Evolutionary conservation across 305 asterid genomes (phyloP), one percentile per base, ranked within the genome.

Genomic region (Galium porrigens): DNA sequence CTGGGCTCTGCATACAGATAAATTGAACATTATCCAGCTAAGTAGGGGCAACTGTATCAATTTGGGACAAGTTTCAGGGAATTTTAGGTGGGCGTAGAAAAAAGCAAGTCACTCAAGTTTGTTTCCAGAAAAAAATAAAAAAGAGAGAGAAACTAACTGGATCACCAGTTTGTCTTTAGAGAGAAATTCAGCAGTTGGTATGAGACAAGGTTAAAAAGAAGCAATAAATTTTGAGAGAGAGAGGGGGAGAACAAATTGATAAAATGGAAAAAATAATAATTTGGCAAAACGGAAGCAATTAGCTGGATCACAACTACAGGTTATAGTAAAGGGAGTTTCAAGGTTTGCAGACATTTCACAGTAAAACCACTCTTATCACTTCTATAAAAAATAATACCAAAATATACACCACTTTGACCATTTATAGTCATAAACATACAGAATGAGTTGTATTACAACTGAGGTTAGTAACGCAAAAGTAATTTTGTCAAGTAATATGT

Each of bases 1-100:
- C 80, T 88, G 90, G 76, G 78, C 86, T 82, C 97, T 88, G 81
- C 22, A 17, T 48, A 48, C 22, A 48, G 53, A 48, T 48, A n/a
- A 44, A 41, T 41, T 41, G 53, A 48, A 48, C 53, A 48, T 48
- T 48, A 48, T 48, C 22, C 22, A 48, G 53, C 51, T 44, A 42
- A 52, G 29, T 6, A 9, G 58, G 58, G 58, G 7, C 17, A 6
- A 4, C 3, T 14, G 54, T 1, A 25, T 46, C 20, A 18, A 46
- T 46, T 46, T 48, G 53, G 53, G n/a, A n/a, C 22, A 63, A 27
- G 27, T 42, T 63, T 27, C 25, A 62, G 25, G 25, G 29, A 12
- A 1, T 11, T 12, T 42, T 63, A 44, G 39, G 30, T 10, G 12
- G 20, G 39, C 14, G 11, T 29, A 29, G 9, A 10, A 29, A 32